Conservation (phyloP, 371 early-diverging fungal species). For the Smittium culicis region DNA sequence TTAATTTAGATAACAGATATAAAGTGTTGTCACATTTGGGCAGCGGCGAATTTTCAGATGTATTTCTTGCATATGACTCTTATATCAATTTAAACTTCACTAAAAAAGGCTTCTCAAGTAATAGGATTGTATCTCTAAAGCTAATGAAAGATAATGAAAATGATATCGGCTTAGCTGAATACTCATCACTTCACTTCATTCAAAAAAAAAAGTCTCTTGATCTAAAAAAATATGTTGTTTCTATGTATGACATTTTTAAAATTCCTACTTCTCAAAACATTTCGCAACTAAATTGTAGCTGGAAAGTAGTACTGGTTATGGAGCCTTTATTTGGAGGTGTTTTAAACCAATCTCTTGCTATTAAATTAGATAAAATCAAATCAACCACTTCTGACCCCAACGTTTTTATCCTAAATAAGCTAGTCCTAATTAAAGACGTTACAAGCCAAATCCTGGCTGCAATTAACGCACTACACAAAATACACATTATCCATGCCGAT, state of each 20-base stretch:
- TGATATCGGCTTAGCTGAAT: slow-evolving; percentile 21
- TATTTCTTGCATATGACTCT: slow-evolving; percentile 5
- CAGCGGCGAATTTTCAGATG: slow-evolving; percentile 9
- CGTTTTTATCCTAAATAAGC: slow-evolving; percentile 19
- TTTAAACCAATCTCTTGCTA: slow-evolving; percentile 22
- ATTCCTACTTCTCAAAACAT: slow-evolving; percentile 11
- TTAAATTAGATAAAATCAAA: slow-evolving; percentile 18
- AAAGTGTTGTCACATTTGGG: slow-evolving; percentile 1
- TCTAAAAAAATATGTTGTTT: slow-evolving; percentile 20
- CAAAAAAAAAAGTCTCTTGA: slow-evolving; percentile 18
- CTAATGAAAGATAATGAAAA: slow-evolving; percentile 24
- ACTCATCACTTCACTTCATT: slow-evolving; percentile 19
- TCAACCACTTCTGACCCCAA: slow-evolving; percentile 14
- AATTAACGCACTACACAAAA: slow-evolving; percentile 23
- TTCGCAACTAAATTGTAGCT: not conserved
- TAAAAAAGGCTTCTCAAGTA: not conserved
- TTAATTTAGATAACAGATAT: slow-evolving; percentile 4
- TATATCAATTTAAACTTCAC: not conserved
- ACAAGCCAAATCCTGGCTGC: slow-evolving; percentile 22
- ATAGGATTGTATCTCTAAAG: slow-evolving; percentile 23
- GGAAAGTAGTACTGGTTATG: slow-evolving; percentile 26
- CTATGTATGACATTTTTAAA: slow-evolving; percentile 21
- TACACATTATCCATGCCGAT: slow-evolving; percentile 27
- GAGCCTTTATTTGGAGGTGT: slow-evolving; percentile 28
- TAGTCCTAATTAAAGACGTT: slow-evolving; percentile 25